Evolutionary conservation across 148 eudicot species (phyloP).

Genomic region (Persicaria maculosa): DNA sequence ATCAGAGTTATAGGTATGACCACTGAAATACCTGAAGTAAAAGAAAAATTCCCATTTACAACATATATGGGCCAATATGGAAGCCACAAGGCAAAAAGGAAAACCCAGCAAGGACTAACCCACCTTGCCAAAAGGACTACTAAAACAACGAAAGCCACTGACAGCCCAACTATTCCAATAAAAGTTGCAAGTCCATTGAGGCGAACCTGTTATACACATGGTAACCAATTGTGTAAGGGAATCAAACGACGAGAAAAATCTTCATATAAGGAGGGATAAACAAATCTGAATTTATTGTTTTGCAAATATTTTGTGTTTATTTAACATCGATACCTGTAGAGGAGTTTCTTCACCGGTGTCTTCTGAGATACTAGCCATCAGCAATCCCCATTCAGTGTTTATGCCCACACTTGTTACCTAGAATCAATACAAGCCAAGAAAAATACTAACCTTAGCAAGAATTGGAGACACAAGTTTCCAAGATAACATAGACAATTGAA

Average conservation of each 20-base stretch:
- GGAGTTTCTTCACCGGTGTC: constrained; percentile 99
- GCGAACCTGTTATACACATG: constrained; percentile 50
- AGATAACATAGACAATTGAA: neutral
- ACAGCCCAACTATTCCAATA: constrained; percentile 76
- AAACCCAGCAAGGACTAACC: constrained; percentile 5
- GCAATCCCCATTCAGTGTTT: constrained; percentile 96
- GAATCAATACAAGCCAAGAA: constrained; percentile 11
- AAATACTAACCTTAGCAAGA: neutral
- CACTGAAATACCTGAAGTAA: constrained; percentile 61
- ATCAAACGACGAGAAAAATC: neutral
- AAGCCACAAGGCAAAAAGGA: neutral
- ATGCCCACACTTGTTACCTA: constrained; percentile 94
- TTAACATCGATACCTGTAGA: constrained; percentile 53
- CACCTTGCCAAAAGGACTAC: constrained; percentile 66
- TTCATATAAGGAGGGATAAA: neutral
- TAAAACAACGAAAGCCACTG: constrained; percentile 66
- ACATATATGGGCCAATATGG: neutral
- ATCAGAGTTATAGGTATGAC: constrained; percentile 40
- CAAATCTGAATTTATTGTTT: neutral
- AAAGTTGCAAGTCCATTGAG: constrained; percentile 92
- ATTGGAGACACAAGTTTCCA: neutral
- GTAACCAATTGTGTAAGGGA: constrained; percentile 4
- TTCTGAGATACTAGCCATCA: constrained; percentile 97
- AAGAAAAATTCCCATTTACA: constrained; percentile 1
- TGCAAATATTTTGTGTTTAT: too few species aligned